A percentile compares a stretch with the other conserved stretches of the same genome.
phyloP scores from a whole-genome alignment of 805 yeast species.

The Starmerella asiatica region DNA sequence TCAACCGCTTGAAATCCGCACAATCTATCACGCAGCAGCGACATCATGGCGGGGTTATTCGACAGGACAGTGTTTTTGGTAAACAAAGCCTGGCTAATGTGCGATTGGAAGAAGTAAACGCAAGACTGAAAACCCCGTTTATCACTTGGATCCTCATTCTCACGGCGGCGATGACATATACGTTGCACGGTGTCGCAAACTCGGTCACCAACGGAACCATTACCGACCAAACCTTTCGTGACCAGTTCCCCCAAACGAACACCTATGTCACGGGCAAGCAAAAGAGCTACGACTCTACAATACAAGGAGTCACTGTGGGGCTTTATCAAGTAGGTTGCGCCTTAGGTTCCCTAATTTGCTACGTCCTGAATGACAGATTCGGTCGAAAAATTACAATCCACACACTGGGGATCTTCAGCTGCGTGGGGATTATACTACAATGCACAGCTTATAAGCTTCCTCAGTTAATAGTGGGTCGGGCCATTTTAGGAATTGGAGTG shows the following conservation, averaged over 20 bases:
- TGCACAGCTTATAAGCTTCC: conserved; percentile 41
- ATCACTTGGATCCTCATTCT: conserved; percentile 9
- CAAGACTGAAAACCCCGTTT: not conserved
- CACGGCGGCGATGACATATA: conserved; percentile 19
- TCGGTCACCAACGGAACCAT: conserved; percentile 42
- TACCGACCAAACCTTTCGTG: conserved; percentile 16
- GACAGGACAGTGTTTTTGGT: conserved; percentile 1
- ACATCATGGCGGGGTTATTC: not conserved
- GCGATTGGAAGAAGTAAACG: conserved; percentile 4
- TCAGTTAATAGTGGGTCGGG: conserved; percentile 58
- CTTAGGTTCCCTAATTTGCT: conserved; percentile 47
- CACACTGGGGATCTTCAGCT: conserved; percentile 35
- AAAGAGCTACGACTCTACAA: conserved; percentile 13
- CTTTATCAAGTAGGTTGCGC: conserved; percentile 58
- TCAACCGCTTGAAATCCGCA: not conserved
- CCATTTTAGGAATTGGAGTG: conserved; percentile 53
- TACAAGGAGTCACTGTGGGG: conserved; percentile 26
- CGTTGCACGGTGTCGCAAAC: conserved; percentile 48
- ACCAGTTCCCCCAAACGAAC: conserved; percentile 20
- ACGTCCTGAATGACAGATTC: conserved; percentile 39
- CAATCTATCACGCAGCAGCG: not conserved
- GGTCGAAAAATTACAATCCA: conserved; percentile 45
- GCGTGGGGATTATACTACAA: conserved; percentile 48
- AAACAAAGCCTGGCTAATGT: conserved; percentile 10
- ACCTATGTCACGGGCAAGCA: conserved; percentile 8